A percentile compares a stretch with the other conserved stretches of the same genome.
Evolutionary conservation across 148 eudicot genomes (phyloP).

Genomic region (Persicaria maculosa): DNA sequence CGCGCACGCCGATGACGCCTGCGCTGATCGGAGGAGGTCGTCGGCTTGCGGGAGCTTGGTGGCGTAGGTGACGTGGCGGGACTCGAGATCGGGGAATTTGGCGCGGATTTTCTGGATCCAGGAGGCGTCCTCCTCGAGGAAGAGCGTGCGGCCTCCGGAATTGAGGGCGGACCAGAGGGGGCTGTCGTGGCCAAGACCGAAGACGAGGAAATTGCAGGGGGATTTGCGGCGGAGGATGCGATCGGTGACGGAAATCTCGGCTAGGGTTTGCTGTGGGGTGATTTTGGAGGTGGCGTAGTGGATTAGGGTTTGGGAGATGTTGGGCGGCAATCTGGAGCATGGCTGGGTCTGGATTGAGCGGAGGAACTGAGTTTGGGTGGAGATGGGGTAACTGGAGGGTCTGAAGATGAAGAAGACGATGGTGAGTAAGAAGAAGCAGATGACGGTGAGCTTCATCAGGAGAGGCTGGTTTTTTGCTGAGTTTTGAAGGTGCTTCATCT

Average conservation of each 20-base stretch:
- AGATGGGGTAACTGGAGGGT: not conserved
- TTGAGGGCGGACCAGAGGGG: slow-evolving; percentile 46
- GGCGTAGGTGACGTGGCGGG: slow-evolving; percentile 30
- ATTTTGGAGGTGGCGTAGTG: slow-evolving; percentile 42
- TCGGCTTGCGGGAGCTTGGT: slow-evolving; percentile 34
- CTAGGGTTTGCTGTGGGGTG: slow-evolving; percentile 35
- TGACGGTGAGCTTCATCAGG: not conserved
- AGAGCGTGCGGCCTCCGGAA: slow-evolving; percentile 35
- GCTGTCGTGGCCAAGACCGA: slow-evolving; percentile 47
- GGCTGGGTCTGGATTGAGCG: not conserved
- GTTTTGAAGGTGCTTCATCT: not conserved
- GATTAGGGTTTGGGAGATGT: slow-evolving; percentile 20
- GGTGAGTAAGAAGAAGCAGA: slow-evolving; percentile 8
- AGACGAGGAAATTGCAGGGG: slow-evolving; percentile 44
- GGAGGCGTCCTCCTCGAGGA: slow-evolving; percentile 47
- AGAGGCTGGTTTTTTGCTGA: not conserved
- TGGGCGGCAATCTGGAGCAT: not conserved
- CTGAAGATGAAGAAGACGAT: not conserved
- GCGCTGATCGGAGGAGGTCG: slow-evolving; percentile 19
- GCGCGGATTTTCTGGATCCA: slow-evolving; percentile 32
- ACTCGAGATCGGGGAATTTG: slow-evolving; percentile 22
- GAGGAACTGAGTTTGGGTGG: not conserved
- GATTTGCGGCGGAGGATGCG: slow-evolving; percentile 23
- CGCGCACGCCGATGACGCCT: slow-evolving; percentile 17
- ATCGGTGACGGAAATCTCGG: slow-evolving; percentile 27